phyloP scores from a whole-genome alignment of 1,284 basidiomycete species.

The Trametes pubescens region DNA sequence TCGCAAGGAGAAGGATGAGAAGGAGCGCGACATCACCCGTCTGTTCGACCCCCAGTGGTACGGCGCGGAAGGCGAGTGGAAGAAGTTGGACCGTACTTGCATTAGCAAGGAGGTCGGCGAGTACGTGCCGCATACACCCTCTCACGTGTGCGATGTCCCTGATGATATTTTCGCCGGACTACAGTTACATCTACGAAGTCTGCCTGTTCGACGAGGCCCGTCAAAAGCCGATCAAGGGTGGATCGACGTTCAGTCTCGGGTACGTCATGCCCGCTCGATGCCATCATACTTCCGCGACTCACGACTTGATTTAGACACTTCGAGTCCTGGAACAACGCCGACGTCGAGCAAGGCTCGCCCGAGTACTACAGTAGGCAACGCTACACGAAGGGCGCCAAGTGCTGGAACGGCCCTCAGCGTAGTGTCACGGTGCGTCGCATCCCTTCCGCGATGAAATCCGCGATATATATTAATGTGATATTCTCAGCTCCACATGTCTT shows the following conservation, averaged over 20 bases:
- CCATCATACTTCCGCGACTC: not conserved
- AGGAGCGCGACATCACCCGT: constrained; percentile 62
- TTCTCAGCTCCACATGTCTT: constrained; percentile 78
- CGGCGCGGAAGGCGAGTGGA: constrained; percentile 92
- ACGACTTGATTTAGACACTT: constrained; percentile 63
- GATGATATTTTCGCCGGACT: not conserved
- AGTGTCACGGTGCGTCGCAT: constrained; percentile 68
- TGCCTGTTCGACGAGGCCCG: constrained; percentile 91
- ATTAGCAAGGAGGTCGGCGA: constrained; percentile 88
- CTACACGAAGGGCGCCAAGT: constrained; percentile 86
- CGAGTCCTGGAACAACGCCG: constrained; percentile 75
- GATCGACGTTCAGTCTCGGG: constrained; percentile 86
- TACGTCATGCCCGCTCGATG: constrained; percentile 47
- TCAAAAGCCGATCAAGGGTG: constrained; percentile 90
- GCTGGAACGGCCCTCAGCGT: constrained; percentile 97
- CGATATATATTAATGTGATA: not conserved
- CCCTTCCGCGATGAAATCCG: not conserved
- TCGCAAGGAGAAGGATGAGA: constrained; percentile 56
- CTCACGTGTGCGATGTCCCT: not conserved
- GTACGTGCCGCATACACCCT: constrained; percentile 54
- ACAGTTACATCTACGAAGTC: constrained; percentile 94
- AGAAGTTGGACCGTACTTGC: constrained; percentile 89
- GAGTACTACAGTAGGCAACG: constrained; percentile 85
- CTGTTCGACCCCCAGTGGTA: constrained; percentile 74
- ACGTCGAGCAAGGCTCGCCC: constrained; percentile 63